These are phyloP conservation scores for Penicillium sp. DNA, from an alignment of 2,329 filamentous ascomycete genomes.

Conservation along the genomic window DNA sequence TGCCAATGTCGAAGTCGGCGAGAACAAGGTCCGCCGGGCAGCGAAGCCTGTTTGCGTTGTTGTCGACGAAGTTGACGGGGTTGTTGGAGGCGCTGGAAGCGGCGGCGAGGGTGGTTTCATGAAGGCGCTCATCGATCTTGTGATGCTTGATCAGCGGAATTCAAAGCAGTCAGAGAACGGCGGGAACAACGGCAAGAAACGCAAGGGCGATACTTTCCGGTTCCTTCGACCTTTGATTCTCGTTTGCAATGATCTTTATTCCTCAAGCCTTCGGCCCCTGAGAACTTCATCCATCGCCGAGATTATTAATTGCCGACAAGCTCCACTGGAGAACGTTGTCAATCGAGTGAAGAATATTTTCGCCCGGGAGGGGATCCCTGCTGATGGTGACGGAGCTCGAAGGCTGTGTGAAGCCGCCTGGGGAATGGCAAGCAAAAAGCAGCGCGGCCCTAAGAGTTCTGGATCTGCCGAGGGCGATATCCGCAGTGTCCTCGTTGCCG, in stretches of 20 bases:
- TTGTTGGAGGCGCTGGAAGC: constrained; percentile 72
- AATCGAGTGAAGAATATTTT: constrained; percentile 79
- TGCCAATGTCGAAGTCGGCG: constrained; percentile 49
- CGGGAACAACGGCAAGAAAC: constrained; percentile 41
- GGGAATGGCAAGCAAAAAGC: constrained; percentile 61
- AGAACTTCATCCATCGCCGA: constrained; percentile 84
- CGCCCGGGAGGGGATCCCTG: constrained; percentile 80
- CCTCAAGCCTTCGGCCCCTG: constrained; percentile 79
- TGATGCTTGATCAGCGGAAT: constrained; percentile 84
- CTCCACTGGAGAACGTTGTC: constrained; percentile 81
- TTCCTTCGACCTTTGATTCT: constrained; percentile 85
- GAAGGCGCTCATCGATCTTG: constrained; percentile 88
- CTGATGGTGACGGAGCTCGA: constrained; percentile 84
- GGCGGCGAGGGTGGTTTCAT: constrained; percentile 91
- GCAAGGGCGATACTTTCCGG: constrained; percentile 81
- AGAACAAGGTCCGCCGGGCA: constrained; percentile 61
- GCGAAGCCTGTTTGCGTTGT: constrained; percentile 89
- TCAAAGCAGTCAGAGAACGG: constrained; percentile 38
- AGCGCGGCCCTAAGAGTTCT: constrained; percentile 45
- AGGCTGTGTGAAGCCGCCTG: constrained; percentile 65
- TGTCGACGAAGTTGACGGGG: constrained; percentile 95
- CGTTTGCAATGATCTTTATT: constrained; percentile 97
- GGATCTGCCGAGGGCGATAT: constrained; percentile 57
- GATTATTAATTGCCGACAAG: constrained; percentile 86
- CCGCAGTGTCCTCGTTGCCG: constrained; percentile 62